Base-by-base conservation (phyloP, 176 grass and related monocot genomes). In the Ananas comosus region DNA sequence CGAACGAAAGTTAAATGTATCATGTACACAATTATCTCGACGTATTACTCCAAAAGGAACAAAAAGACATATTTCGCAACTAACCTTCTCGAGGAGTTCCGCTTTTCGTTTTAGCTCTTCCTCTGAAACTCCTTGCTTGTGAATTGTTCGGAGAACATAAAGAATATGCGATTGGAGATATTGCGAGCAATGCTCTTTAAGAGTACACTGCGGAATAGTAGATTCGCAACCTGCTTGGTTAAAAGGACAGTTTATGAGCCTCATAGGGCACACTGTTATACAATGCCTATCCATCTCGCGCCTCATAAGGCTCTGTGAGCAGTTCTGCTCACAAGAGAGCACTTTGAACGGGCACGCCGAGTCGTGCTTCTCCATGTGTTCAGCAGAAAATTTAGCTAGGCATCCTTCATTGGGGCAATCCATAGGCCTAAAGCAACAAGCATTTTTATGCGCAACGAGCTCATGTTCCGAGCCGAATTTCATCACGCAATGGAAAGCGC, bases 61-160 rank as follows among this genome's bases (percentile, higher is more conserved):
- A 61, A 17, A 61, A 11, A 9, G 7, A 10, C 13, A 18, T 19
- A 61, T 11, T 7, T n/a, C 14, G 22, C 2, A 19, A 61, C 80
- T 78, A 80, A 97, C 89, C 86, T 97, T 97, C 77, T 90, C 86
- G 68, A 97, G 63, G 49, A 92, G 74, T 70, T 92, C 53, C 65
- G 91, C 56, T 53, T 83, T 79, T 75, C 85, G 73, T 74, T 82
- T 85, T 71, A 92, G 78, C 49, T 88, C 88, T 80, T 83, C 86
- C 25, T 83, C 58, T 6, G 57, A 67, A 65, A 70, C n/a, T 65
- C 78, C 82, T 23, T 88, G 89, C 51, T 73, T 92, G 74, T 88
- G 70, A 52, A 66, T 77, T 65, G 67, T 49, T 78, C 80, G 68
- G 10, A 90, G 79, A 72, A 97, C 79, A 83, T 76, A 87, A 16